Evolutionary conservation across 75 land plant genomes (phyloP).

Genomic region (Larix kaempferi): DNA sequence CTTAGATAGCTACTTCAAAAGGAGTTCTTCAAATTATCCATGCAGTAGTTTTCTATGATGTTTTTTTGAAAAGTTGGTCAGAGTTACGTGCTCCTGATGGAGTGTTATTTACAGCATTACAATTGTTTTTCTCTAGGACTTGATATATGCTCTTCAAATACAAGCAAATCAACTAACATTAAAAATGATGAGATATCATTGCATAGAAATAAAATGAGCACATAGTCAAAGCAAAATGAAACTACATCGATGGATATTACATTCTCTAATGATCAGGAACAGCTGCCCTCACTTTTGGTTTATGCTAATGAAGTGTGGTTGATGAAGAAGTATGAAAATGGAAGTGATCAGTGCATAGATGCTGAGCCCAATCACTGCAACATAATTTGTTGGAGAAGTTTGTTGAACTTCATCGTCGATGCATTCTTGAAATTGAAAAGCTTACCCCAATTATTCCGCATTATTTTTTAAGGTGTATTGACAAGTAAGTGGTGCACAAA

Average conservation of each 20-base stretch:
- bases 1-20: slow-evolving; percentile 59
- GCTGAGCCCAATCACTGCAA: slow-evolving; percentile 47
- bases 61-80: slow-evolving; percentile 43
- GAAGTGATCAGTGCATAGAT: slow-evolving; percentile 13
- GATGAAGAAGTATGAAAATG: slow-evolving; percentile 56
- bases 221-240: not conserved
- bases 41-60: slow-evolving; percentile 73
- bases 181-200: not conserved
- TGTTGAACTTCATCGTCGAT: slow-evolving; percentile 54
- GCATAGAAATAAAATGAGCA: not conserved
- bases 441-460: slow-evolving; percentile 68
- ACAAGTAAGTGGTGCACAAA: not conserved
- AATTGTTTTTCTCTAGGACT: slow-evolving; percentile 76
- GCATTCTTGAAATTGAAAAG: slow-evolving; percentile 52
- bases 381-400: slow-evolving; percentile 54
- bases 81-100: slow-evolving; percentile 84
- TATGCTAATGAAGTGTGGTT: slow-evolving; percentile 63
- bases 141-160: slow-evolving; percentile 47
- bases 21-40: slow-evolving; percentile 55
- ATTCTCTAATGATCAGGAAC: slow-evolving; percentile 17
- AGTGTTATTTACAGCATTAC: slow-evolving; percentile 75
- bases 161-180: not conserved
- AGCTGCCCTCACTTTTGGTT: slow-evolving; percentile 47
- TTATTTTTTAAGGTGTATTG: slow-evolving; percentile 6
- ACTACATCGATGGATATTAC: not conserved